Evolutionary conservation across 768 basidiomycete genomes (phyloP).

Genomic region (Gloeostereum incarnatum): DNA sequence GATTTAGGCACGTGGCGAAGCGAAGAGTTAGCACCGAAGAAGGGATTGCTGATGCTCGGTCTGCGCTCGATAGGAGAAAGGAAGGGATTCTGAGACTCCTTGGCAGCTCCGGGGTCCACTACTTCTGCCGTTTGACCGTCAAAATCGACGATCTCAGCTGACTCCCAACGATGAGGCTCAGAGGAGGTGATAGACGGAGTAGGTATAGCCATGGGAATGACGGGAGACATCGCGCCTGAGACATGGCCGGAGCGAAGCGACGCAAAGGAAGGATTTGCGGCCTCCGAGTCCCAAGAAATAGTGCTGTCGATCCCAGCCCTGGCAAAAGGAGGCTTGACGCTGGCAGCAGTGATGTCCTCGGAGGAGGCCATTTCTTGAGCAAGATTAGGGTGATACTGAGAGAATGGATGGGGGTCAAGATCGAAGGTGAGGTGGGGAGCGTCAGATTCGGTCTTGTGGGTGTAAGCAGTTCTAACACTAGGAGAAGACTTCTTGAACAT

Average conservation of each 20-base stretch:
- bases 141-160: conserved; percentile 50
- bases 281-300: conserved; percentile 47
- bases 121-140: conserved; percentile 23
- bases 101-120: conserved; percentile 25
- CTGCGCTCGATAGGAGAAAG: conserved; percentile 17
- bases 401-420: conserved; percentile 35
- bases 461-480: conserved; percentile 45
- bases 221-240: conserved; percentile 40
- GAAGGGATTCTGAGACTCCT: conserved; percentile 16
- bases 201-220: conserved; percentile 41
- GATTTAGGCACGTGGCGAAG: conserved; percentile 20
- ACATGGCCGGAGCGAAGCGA: conserved; percentile 33
- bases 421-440: conserved; percentile 27
- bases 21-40: conserved; percentile 12
- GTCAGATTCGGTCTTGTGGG: conserved; percentile 32
- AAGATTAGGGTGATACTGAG: conserved; percentile 48
- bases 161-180: conserved; percentile 56
- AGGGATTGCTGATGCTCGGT: conserved; percentile 28
- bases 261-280: conserved; percentile 40
- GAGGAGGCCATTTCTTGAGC: conserved; percentile 39
- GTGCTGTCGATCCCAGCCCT: conserved; percentile 24
- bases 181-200: conserved; percentile 50
- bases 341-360: too few relatives aligned
- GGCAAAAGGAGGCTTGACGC: too few relatives aligned
- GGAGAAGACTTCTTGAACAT: conserved; percentile 59